A percentile compares a stretch with the other conserved stretches of the same genome.
These are phyloP conservation scores for Alternaria viburni DNA, from an alignment of 2,329 filamentous ascomycete species.

Conservation along the genomic window DNA sequence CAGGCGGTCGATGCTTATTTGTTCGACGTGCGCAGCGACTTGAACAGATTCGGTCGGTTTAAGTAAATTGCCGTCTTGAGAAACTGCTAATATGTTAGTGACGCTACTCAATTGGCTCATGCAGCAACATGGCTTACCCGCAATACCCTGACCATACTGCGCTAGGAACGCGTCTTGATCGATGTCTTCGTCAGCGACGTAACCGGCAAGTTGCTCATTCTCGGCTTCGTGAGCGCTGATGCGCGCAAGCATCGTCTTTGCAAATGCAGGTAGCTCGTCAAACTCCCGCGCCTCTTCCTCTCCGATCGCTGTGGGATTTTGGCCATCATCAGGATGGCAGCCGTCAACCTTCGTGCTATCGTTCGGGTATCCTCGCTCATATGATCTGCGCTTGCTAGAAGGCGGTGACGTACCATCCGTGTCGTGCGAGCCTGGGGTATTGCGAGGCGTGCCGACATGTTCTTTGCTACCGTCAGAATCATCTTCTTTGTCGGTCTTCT, in stretches of 20 bases:
- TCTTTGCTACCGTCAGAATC: neutral
- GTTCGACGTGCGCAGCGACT: neutral
- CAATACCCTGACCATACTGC: neutral
- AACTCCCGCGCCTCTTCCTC: neutral
- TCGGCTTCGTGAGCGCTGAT: neutral
- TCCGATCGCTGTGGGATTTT: neutral
- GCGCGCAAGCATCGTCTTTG: neutral
- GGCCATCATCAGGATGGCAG: neutral
- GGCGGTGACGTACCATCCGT: neutral
- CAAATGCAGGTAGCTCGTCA: neutral
- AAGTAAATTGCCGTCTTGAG: neutral
- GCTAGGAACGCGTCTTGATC: neutral
- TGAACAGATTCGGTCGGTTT: neutral
- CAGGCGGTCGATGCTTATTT: neutral
- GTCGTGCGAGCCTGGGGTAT: neutral
- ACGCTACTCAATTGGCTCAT: neutral
- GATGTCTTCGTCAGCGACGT: neutral
- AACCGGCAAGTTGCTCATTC: neutral
- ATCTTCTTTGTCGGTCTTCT: neutral
- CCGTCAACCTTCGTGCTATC: neutral
- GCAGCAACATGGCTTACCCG: neutral
- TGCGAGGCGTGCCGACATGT: neutral
- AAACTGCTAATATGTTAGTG: neutral
- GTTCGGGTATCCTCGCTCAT: neutral
- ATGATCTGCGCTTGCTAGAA: neutral